Evolutionary conservation across 805 yeast species (phyloP), one percentile per base, ranked within the genome.

Genomic region (Cyberlindnera maritima): DNA sequence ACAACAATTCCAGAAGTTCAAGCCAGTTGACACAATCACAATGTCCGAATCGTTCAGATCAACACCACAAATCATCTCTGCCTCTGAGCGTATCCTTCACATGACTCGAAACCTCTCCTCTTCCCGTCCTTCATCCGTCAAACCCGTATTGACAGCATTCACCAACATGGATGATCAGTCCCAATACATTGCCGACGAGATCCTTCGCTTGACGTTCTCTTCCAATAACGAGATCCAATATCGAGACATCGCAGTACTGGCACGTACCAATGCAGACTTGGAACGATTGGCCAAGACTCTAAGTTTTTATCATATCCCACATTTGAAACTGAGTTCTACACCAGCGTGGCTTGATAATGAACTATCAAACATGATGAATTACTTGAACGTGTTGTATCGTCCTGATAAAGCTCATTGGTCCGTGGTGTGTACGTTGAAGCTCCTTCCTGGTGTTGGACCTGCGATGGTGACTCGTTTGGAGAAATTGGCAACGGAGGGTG

Each of bases 11-110:
- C 54, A 56, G 3, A 21, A 39, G n/a, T 29, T 49, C 37, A 38
- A 54, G 37, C 23, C 43, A 0, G 12, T 50, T 1, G 55, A 60
- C 20, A 44, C 59, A 2, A 59, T 74, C 2, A 55, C 63, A 15
- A 55, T 85, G 43, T 55, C 61, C 17, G 81, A 81, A 50, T 74
- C 82, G 18, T 85, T 85, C 56, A 66, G 92, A 53, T 75, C 80
- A 20, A 72, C 86, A 0, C 83, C 85, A 0, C 81, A 80, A 44
- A 73, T 84, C 3, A 59, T 80, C 17, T 53, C 67, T 2, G 67
- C 75, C 1, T 73, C 85, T 0, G 61, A 69, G 6, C 25, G 31
- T 5, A 25, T 57, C 11, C 19, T 59, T 1, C 42, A 36, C 12
- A 37, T 34, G 10, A 40, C 49, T 10, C 32, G 52, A 2, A 44